Conservation (phyloP, 1,139 yeast species). For the Lodderomyces margitis region DNA sequence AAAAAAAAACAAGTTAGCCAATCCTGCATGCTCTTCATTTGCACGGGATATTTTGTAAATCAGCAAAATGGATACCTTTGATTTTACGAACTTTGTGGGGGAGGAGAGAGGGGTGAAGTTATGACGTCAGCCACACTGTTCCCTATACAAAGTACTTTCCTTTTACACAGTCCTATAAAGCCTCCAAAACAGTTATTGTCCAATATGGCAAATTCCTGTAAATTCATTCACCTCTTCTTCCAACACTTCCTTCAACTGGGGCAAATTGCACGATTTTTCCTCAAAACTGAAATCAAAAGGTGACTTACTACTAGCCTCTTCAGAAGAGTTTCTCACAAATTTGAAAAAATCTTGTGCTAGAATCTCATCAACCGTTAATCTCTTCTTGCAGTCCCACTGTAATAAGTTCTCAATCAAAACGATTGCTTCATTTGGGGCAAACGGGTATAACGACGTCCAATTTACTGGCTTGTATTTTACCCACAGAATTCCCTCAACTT, state of each 20-base stretch:
- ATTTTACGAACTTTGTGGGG: background rate
- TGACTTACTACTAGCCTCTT: conserved; percentile 48
- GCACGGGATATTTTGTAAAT: background rate
- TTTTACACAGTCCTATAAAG: too few relatives aligned
- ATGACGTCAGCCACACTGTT: too few relatives aligned
- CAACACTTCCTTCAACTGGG: conserved; percentile 44
- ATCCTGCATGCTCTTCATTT: background rate
- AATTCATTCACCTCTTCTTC: conserved; percentile 44
- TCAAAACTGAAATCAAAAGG: conserved; percentile 67
- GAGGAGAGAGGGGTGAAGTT: too few relatives aligned
- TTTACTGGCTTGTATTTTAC: conserved; percentile 26
- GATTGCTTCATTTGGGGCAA: conserved; percentile 49
- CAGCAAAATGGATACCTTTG: background rate
- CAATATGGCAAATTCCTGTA: conserved; percentile 16
- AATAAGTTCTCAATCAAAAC: conserved; percentile 47
- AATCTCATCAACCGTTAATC: conserved; percentile 50
- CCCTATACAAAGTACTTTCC: too few relatives aligned
- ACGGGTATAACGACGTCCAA: conserved; percentile 58
- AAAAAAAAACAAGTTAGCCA: background rate
- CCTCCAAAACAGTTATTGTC: too few relatives aligned
- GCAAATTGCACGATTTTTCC: conserved; percentile 29
- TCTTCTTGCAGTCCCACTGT: conserved; percentile 55
- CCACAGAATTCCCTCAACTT: conserved; percentile 15
- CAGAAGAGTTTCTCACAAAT: conserved; percentile 44
- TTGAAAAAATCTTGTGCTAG: conserved; percentile 52